Conservation (phyloP, 441 rosid genomes). For the Populus hybrid region DNA sequence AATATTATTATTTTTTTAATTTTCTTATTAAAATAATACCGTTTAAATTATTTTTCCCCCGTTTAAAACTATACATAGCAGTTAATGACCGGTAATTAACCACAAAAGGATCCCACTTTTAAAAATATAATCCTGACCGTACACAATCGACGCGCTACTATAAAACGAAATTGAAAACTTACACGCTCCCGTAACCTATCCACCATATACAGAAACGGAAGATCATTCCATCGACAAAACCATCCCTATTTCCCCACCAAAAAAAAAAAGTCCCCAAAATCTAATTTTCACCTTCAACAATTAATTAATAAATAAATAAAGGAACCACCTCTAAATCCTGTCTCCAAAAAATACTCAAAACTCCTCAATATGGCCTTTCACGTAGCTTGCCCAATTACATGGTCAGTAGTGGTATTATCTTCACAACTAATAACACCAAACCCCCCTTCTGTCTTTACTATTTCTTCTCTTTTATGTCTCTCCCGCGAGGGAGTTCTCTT, state of each 20-base stretch:
- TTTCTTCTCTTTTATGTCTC: not conserved
- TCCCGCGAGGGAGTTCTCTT: not conserved
- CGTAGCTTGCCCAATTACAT: slow-evolving; percentile 99
- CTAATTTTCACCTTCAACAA: not conserved
- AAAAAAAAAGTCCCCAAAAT: not conserved
- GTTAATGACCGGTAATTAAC: too few relatives aligned
- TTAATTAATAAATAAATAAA: slow-evolving; percentile 13
- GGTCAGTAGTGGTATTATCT: slow-evolving; percentile 37
- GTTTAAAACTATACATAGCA: too few relatives aligned
- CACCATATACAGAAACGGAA: too few relatives aligned
- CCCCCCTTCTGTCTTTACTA: not conserved
- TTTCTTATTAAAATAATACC: too few relatives aligned
- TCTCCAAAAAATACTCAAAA: slow-evolving; percentile 40
- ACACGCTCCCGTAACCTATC: not conserved
- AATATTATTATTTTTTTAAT: too few relatives aligned
- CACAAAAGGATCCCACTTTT: too few relatives aligned
- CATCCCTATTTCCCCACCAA: not conserved
- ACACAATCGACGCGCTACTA: not conserved
- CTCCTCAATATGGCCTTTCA: slow-evolving; percentile 93
- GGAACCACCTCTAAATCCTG: slow-evolving; percentile 48
- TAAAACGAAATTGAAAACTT: not conserved
- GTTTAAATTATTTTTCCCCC: too few relatives aligned
- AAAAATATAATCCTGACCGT: too few relatives aligned
- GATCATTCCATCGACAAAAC: too few relatives aligned
- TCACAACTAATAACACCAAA: slow-evolving; percentile 1